phyloP scores from a whole-genome alignment of 2,329 filamentous ascomycete species.

The Pseudogymnoascus sp. region DNA sequence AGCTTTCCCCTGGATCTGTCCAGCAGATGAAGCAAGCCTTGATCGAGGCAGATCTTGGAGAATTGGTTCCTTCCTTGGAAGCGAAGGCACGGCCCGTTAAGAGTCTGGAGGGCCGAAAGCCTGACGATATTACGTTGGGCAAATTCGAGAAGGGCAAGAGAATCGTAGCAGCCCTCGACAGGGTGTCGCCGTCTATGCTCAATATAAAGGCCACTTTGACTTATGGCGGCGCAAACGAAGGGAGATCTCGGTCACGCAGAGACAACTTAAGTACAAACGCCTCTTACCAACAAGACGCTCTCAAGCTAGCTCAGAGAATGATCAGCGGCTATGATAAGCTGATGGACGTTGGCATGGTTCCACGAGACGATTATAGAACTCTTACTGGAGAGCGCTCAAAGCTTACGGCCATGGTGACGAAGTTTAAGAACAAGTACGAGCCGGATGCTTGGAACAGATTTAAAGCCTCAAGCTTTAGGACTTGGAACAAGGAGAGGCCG shows the following conservation, averaged over 20 bases:
- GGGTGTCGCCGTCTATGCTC: constrained; percentile 29
- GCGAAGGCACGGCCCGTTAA: constrained; percentile 14
- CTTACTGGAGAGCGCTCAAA: constrained; percentile 24
- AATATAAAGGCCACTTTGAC: constrained; percentile 22
- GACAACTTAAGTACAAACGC: neutral
- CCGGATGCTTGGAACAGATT: constrained; percentile 6
- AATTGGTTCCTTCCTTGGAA: neutral
- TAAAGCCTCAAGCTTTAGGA: constrained; percentile 20
- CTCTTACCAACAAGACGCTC: constrained; percentile 15
- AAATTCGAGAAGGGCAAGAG: constrained; percentile 41
- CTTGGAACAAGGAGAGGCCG: constrained; percentile 20
- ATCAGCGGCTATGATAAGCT: constrained; percentile 28
- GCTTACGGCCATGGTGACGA: constrained; percentile 30
- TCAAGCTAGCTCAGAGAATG: constrained; percentile 24
- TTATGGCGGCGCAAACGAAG: constrained; percentile 17
- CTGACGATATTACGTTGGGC: constrained; percentile 19
- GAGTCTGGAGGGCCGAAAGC: neutral
- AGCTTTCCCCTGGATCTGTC: neutral
- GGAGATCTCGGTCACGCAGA: neutral
- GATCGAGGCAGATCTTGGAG: neutral
- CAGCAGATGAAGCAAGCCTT: neutral
- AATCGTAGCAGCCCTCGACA: constrained; percentile 41
- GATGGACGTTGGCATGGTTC: constrained; percentile 22
- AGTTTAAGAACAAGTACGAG: constrained; percentile 18
- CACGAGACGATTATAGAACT: constrained; percentile 13